Base-by-base conservation (phyloP, 495 filamentous ascomycete species). In the Schizothecium vesticola region DNA sequence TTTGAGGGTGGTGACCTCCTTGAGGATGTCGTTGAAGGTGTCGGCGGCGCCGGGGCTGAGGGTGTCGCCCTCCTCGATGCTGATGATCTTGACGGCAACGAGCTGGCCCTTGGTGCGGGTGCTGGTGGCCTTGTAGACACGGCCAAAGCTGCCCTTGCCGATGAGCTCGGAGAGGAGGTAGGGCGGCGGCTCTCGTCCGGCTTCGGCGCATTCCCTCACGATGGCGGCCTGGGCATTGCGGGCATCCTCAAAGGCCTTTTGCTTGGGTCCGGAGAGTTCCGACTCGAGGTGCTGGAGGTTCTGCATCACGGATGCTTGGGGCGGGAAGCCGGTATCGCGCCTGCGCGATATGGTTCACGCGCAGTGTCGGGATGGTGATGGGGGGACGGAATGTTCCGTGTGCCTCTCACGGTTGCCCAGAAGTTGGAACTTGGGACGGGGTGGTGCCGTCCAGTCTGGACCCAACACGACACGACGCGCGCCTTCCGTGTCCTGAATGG, bases 61-160 rank as follows among this genome's bases (percentile, higher is more conserved):
- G n/a, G 36, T 70, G 61, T 70, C 69, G 19, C 69, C 64, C 69
- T 70, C 64, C 36, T 67, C 69, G 26, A 70, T 70, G 64, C 65
- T 70, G 63, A 70, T 70, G 69, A 70, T 67, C 64, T 70, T 70
- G 59, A 70, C 69, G 60, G 69, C 69, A 9, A 70, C 69, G 26
- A 63, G 59, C 25, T 60, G 64, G 25, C 63, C 63, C 59, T 28
- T 65, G 63, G 63, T 61, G 33, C 61, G 64, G 23, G 59, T 62
- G 65, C 64, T 61, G 19, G 59, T 63, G 23, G 69, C 69, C 56
- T 67, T 67, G 69, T 70, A 70, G 19, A 70, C 69, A 26, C 69
- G 69, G 51, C 69, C 69, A 36, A 67, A 70, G 56, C 64, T 70
- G 26, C 69, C 69, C 24, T 70, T 70, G 28, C 69, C 69, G 55